Conservation (phyloP, 139 green algal species). For the Chlorella sp. region DNA sequence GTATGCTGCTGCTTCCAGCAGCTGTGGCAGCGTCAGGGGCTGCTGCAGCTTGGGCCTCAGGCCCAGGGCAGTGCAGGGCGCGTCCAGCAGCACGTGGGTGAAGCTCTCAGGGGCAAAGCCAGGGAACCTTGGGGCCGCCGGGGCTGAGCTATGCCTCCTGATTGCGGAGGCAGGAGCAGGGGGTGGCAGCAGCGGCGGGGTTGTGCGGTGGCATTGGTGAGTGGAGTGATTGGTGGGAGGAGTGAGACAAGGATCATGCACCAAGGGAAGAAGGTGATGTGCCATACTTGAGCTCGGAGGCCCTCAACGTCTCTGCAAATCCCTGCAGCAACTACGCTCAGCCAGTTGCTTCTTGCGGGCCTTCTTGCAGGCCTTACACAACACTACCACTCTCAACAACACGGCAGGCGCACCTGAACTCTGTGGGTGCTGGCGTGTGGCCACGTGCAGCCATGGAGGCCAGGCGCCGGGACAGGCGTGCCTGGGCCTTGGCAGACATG, state of each 20-base stretch:
- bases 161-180: neutral
- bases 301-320: too few species aligned
- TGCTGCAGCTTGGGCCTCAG: slow-evolving; percentile 60
- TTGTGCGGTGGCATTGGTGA: neutral
- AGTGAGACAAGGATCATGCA: neutral
- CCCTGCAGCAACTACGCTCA: too few species aligned
- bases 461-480: too few species aligned
- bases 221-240: neutral
- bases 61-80: slow-evolving; percentile 78
- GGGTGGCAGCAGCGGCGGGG: neutral
- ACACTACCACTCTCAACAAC: too few species aligned
- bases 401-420: too few species aligned
- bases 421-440: too few species aligned
- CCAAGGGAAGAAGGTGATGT: too few species aligned
- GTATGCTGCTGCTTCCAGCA: slow-evolving; percentile 27
- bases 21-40: neutral
- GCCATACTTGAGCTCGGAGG: too few species aligned
- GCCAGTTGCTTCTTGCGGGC: too few species aligned
- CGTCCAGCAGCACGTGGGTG: slow-evolving; percentile 78
- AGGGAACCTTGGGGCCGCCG: neutral
- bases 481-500: too few species aligned
- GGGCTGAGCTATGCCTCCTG: neutral
- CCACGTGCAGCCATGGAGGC: too few species aligned
- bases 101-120: slow-evolving; percentile 39
- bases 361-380: too few species aligned